A percentile compares a stretch with the other conserved stretches of the same genome.
phyloP scores from a whole-genome alignment of 2,329 filamentous ascomycete species.

The Fusarium lateritium region DNA sequence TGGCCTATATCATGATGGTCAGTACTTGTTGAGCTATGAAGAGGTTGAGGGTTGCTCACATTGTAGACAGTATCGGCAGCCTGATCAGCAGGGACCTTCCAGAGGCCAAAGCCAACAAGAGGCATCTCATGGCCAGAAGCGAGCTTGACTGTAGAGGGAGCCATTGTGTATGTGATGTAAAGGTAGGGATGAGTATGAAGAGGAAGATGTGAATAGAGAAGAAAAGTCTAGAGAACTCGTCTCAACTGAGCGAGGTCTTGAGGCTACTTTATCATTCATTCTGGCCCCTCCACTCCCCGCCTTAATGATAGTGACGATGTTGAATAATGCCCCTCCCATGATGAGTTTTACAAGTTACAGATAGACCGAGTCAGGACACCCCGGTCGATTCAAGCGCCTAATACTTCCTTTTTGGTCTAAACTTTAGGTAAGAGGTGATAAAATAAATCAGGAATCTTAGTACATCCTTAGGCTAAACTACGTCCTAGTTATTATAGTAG shows the following conservation, averaged over 20 bases:
- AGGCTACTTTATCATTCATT: conserved; percentile 22
- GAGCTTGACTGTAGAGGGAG: conserved; percentile 43
- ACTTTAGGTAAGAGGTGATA: not conserved
- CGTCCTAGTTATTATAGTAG: too few relatives aligned
- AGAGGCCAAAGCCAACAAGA: conserved; percentile 74
- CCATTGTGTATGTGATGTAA: conserved; percentile 31
- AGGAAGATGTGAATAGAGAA: not conserved
- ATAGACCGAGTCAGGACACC: conserved; percentile 24
- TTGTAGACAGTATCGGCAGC: conserved; percentile 74
- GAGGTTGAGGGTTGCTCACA: conserved; percentile 10
- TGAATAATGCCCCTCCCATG: conserved; percentile 18
- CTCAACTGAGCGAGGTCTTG: conserved; percentile 5
- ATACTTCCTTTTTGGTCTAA: conserved; percentile 28
- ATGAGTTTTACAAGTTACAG: conserved; percentile 6
- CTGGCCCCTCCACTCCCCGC: conserved; percentile 6
- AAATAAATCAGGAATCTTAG: too few relatives aligned
- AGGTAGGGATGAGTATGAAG: not conserved
- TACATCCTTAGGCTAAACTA: too few relatives aligned
- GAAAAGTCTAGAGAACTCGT: conserved; percentile 6
- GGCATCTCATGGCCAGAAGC: conserved; percentile 48
- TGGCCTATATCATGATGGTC: conserved; percentile 52
- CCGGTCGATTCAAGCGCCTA: conserved; percentile 20
- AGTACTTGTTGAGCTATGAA: not conserved
- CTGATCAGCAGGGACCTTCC: conserved; percentile 72
- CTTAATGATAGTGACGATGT: conserved; percentile 11